Percentiles rank a stretch among this genome's conserved stretches.
Evolutionary conservation across 768 basidiomycete genomes (phyloP).

Genomic region (Paxillus involutus): DNA sequence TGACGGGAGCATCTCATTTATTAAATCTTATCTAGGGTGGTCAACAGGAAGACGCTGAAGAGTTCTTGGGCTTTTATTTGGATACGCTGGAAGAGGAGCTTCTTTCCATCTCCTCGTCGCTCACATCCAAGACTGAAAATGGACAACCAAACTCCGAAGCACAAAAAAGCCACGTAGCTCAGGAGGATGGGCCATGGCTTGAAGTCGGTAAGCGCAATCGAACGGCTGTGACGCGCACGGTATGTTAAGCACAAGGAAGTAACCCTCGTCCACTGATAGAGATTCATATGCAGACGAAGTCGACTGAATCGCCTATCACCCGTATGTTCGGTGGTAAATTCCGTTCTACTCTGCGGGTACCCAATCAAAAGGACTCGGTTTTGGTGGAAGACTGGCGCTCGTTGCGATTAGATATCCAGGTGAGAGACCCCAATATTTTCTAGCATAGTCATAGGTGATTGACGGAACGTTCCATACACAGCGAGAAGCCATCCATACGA

Average conservation of each 20-base stretch:
- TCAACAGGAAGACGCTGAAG: conserved; percentile 97
- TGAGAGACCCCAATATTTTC: conserved; percentile 22
- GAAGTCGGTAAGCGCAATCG: conserved; percentile 92
- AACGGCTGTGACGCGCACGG: conserved; percentile 75
- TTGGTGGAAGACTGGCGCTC: conserved; percentile 92
- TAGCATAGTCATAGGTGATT: neutral
- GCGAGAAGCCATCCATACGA: conserved; percentile 71
- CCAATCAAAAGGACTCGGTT: conserved; percentile 82
- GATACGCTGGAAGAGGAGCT: conserved; percentile 95
- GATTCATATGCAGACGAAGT: conserved; percentile 55
- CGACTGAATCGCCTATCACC: conserved; percentile 83
- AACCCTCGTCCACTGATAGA: neutral
- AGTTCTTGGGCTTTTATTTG: conserved; percentile 96
- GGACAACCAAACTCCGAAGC: conserved; percentile 10
- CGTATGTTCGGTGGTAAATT: conserved; percentile 93
- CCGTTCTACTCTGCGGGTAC: conserved; percentile 78
- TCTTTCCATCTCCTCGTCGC: conserved; percentile 57
- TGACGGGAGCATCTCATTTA: neutral
- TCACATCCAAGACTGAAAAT: conserved; percentile 40
- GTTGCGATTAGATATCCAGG: conserved; percentile 87
- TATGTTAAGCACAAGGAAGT: conserved; percentile 36
- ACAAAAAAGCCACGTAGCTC: conserved; percentile 15
- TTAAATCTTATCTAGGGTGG: conserved; percentile 54
- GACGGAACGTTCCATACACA: conserved; percentile 28
- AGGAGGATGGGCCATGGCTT: conserved; percentile 77